A percentile compares a stretch with the other conserved stretches of the same genome.
Evolutionary conservation across 2,329 filamentous ascomycete genomes (phyloP).

Genomic region (Fusarium sp.): DNA sequence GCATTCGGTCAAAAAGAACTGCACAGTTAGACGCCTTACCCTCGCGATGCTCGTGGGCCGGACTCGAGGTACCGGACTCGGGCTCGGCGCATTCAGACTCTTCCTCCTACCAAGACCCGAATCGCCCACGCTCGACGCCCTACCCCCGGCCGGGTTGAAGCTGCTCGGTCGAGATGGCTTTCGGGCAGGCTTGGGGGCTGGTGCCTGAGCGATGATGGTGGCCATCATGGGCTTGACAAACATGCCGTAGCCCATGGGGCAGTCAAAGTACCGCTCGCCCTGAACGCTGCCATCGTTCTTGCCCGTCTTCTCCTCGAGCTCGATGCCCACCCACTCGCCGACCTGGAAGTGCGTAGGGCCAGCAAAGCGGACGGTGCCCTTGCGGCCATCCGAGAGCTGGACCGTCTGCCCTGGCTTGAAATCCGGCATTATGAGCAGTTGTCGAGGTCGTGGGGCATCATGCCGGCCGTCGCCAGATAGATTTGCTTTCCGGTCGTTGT

Average conservation of each 20-base stretch:
- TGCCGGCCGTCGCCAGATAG: conserved; percentile 38
- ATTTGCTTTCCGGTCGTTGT: conserved; percentile 14
- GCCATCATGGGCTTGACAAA: conserved; percentile 85
- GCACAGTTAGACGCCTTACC: conserved; percentile 58
- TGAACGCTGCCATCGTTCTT: conserved; percentile 97
- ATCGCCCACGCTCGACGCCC: conserved; percentile 64
- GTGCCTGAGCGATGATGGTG: conserved; percentile 68
- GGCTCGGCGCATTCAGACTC: conserved; percentile 81
- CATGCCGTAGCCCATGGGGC: conserved; percentile 82
- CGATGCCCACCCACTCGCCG: conserved; percentile 91
- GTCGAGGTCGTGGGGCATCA: conserved; percentile 52
- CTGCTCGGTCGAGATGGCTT: conserved; percentile 66
- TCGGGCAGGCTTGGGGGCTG: conserved; percentile 56
- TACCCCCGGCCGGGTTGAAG: conserved; percentile 59
- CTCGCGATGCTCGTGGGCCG: conserved; percentile 71
- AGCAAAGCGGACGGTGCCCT: conserved; percentile 84
- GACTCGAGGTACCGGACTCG: conserved; percentile 76
- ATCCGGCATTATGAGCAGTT: conserved; percentile 63
- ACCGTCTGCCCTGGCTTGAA: conserved; percentile 80
- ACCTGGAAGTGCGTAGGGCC: conserved; percentile 85
- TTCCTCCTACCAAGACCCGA: conserved; percentile 72
- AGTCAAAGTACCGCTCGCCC: conserved; percentile 91
- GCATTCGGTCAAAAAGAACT: conserved; percentile 20
- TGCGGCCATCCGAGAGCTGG: conserved; percentile 83
- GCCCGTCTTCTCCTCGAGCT: conserved; percentile 84